Conservation (phyloP, 1,284 basidiomycete genomes). For the Rhodotorula sp. region DNA sequence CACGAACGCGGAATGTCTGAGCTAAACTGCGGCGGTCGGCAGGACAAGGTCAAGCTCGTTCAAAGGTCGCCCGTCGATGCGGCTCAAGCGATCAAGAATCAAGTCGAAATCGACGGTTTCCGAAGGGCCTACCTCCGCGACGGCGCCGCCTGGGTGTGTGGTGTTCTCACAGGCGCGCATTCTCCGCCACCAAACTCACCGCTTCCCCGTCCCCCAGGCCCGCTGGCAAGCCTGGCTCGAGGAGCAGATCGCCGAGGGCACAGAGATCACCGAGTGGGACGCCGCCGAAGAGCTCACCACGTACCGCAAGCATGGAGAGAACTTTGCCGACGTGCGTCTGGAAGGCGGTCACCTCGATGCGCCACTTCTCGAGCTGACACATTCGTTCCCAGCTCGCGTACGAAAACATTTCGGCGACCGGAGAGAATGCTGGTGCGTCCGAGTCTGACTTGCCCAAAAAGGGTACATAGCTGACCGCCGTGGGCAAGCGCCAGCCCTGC, state of each 20-base stretch:
- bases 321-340: constrained; percentile 59
- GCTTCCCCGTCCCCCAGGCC: constrained; percentile 47
- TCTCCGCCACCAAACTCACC: neutral
- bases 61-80: constrained; percentile 60
- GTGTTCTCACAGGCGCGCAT: neutral
- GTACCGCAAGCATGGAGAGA: constrained; percentile 66
- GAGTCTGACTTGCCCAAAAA: neutral
- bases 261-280: constrained; percentile 81
- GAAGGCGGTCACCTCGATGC: constrained; percentile 40
- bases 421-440: constrained; percentile 76
- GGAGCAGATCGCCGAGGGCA: constrained; percentile 63
- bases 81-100: constrained; percentile 87
- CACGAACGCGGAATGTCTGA: neutral
- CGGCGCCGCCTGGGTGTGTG: constrained; percentile 77
- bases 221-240: constrained; percentile 91
- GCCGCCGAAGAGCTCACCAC: constrained; percentile 80
- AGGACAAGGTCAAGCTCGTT: constrained; percentile 20
- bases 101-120: constrained; percentile 77
- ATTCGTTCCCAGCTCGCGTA: constrained; percentile 65
- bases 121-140: constrained; percentile 83
- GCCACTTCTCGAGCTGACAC: constrained; percentile 58
- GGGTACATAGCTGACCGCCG: neutral
- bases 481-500: constrained; percentile 62
- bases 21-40: neutral
- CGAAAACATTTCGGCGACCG: constrained; percentile 87